Evolutionary conservation across 495 filamentous ascomycete genomes (phyloP).

Genomic region (Amniculicola lignicola): DNA sequence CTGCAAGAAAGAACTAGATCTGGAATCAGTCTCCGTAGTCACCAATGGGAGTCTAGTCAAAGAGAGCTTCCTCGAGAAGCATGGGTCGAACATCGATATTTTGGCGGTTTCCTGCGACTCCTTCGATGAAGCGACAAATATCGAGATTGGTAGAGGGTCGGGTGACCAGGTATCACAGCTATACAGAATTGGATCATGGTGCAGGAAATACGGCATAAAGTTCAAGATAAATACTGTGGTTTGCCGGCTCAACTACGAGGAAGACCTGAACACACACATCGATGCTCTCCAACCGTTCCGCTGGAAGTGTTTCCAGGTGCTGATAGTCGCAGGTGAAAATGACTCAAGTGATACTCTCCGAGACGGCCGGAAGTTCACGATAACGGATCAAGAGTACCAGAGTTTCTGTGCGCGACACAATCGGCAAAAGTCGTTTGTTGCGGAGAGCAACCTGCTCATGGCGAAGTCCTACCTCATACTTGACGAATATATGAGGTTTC

Average conservation of each 20-base stretch:
- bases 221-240: conserved; percentile 20
- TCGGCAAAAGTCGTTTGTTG: no score
- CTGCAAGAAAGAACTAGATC: no score
- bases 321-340: conserved; percentile 14
- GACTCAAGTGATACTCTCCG: no score
- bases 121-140: conserved; percentile 6
- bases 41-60: no score
- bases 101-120: conserved; percentile 10
- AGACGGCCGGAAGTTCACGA: no score
- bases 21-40: no score
- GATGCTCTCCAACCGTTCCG: conserved; percentile 4
- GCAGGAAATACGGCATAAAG: conserved; percentile 11
- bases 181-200: neutral
- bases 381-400: no score
- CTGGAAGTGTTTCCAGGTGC: conserved; percentile 7
- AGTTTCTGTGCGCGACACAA: no score
- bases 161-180: conserved; percentile 5
- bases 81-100: conserved; percentile 2
- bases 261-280: conserved; percentile 3
- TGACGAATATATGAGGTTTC: no score
- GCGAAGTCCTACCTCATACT: no score
- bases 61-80: conserved; percentile 11
- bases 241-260: conserved; percentile 1
- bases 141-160: conserved; percentile 6
- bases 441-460: no score